phyloP scores from a whole-genome alignment of 768 basidiomycete species.

The Hydnomerulius pinastri region DNA sequence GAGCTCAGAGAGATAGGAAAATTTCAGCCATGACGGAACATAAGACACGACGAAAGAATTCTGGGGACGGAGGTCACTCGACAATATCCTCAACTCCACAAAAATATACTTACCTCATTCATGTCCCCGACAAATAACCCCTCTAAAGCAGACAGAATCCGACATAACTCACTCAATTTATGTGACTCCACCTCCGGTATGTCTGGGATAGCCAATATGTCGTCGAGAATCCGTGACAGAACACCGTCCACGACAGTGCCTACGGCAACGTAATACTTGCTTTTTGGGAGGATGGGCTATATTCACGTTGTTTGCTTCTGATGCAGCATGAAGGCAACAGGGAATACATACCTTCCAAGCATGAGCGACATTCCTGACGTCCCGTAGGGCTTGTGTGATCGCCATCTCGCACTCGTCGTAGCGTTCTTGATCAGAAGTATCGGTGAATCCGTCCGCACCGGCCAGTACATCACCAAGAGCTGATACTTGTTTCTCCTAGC shows the following conservation, averaged over 20 bases:
- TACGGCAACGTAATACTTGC: conserved; percentile 69
- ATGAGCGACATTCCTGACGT: conserved; percentile 63
- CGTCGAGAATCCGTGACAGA: conserved; percentile 65
- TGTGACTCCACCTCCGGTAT: conserved; percentile 90
- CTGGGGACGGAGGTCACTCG: conserved; percentile 33
- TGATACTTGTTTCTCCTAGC: conserved; percentile 24
- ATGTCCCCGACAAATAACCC: conserved; percentile 73
- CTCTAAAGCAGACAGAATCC: conserved; percentile 77
- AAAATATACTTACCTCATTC: conserved; percentile 46
- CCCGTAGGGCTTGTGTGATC: conserved; percentile 60
- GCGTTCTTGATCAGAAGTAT: conserved; percentile 68
- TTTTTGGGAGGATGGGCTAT: conserved; percentile 69
- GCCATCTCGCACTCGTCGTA: conserved; percentile 78
- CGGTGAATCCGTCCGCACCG: conserved; percentile 64
- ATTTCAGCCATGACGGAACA: conserved; percentile 94
- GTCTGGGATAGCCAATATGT: conserved; percentile 77
- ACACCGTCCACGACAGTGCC: conserved; percentile 72
- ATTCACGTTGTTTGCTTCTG: not conserved
- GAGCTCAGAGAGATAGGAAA: conserved; percentile 90
- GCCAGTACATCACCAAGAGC: conserved; percentile 44
- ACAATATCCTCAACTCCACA: not conserved
- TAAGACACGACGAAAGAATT: conserved; percentile 79
- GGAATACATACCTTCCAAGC: conserved; percentile 67
- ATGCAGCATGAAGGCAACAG: not conserved
- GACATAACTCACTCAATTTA: conserved; percentile 78